phyloP scores from a whole-genome alignment of 768 basidiomycete species.

The Tephrocybe sp. region DNA sequence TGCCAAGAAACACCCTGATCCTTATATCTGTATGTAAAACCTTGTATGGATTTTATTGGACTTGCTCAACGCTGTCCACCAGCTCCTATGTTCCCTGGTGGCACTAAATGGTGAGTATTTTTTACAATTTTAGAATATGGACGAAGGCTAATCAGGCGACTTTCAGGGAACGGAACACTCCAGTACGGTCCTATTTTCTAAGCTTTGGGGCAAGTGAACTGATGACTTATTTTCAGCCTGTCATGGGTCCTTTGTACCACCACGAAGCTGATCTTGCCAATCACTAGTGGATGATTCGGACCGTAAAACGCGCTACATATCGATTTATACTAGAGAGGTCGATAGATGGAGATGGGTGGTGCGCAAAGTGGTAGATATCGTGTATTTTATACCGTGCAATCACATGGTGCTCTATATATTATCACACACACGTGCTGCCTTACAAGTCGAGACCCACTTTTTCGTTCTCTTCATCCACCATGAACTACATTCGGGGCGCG shows the following conservation, averaged over 20 bases:
- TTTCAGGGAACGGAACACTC: slow-evolving; percentile 74
- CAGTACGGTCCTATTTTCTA: slow-evolving; percentile 47
- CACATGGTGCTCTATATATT: slow-evolving; percentile 17
- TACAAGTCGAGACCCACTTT: slow-evolving; percentile 5
- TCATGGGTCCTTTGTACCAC: slow-evolving; percentile 62
- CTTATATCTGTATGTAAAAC: slow-evolving; percentile 77
- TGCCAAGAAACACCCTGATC: slow-evolving; percentile 78
- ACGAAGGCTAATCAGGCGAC: slow-evolving; percentile 15
- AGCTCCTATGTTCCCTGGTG: slow-evolving; percentile 85
- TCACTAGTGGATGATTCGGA: slow-evolving; percentile 25
- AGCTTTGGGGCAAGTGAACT: slow-evolving; percentile 11
- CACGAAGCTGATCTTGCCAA: slow-evolving; percentile 43
- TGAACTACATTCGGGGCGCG: slow-evolving; percentile 89
- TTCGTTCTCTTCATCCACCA: slow-evolving; percentile 30
- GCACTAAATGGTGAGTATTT: slow-evolving; percentile 87
- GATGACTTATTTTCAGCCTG: slow-evolving; percentile 42
- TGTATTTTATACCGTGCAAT: slow-evolving; percentile 12
- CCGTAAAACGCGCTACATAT: not conserved
- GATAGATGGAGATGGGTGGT: slow-evolving; percentile 1
- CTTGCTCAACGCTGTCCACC: slow-evolving; percentile 7
- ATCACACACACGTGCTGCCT: slow-evolving; percentile 14
- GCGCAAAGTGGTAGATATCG: not conserved
- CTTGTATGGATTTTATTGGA: slow-evolving; percentile 3
- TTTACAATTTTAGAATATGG: slow-evolving; percentile 8
- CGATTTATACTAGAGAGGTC: slow-evolving; percentile 6